A percentile compares a stretch with the other conserved stretches of the same genome.
Conservation (phyloP, 2,329 filamentous ascomycete genomes). For the Colletotrichum viniferum region DNA sequence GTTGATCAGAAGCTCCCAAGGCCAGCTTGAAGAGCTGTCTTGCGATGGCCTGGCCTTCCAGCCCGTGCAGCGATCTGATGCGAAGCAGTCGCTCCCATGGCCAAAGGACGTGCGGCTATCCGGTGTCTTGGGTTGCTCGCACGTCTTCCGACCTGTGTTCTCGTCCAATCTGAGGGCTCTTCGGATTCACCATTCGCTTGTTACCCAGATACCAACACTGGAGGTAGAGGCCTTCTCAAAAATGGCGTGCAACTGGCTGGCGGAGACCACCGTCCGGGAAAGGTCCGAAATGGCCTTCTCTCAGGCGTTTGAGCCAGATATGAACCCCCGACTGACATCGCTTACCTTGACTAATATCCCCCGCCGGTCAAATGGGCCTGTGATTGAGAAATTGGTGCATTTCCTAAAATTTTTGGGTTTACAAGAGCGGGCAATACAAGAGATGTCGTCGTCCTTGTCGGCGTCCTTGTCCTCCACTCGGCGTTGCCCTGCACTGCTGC, state of each 20-base stretch:
- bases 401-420: constrained; percentile 52
- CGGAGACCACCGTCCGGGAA: constrained; percentile 48
- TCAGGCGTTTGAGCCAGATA: constrained; percentile 54
- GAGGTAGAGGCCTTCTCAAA: constrained; percentile 39
- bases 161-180: constrained; percentile 58
- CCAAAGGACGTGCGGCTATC: constrained; percentile 36
- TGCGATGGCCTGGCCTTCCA: constrained; percentile 45
- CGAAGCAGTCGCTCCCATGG: constrained; percentile 26
- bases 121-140: constrained; percentile 49
- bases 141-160: constrained; percentile 56
- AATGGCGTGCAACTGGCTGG: constrained; percentile 41
- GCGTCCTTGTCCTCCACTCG: constrained; percentile 26
- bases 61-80: neutral
- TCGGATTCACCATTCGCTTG: constrained; percentile 63
- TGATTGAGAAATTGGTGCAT: constrained; percentile 49
- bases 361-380: constrained; percentile 53
- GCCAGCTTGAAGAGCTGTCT: constrained; percentile 57
- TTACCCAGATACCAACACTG: constrained; percentile 58
- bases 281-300: constrained; percentile 52
- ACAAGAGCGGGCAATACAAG: constrained; percentile 53
- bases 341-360: constrained; percentile 61
- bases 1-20: constrained; percentile 46
- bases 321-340: constrained; percentile 59
- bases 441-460: constrained; percentile 25
- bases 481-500: constrained; percentile 47